phyloP scores from a whole-genome alignment of 345 rosid genomes.

The Lepidium africanum region DNA sequence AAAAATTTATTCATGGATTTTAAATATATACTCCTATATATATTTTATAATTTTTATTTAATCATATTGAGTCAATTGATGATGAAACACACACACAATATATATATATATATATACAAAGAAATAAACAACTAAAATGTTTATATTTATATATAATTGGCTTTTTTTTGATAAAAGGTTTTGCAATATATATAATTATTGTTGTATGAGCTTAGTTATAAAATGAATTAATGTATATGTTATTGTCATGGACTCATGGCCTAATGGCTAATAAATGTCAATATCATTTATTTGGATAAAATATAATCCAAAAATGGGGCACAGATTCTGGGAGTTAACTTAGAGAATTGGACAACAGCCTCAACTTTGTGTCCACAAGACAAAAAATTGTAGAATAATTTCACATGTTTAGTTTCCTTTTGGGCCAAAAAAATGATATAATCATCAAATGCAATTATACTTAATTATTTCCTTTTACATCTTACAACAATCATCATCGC shows the following conservation, averaged over 20 bases:
- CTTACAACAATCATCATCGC: not conserved
- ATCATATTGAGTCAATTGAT: too few relatives aligned
- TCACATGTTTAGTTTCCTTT: constrained; percentile 25
- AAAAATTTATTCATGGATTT: too few relatives aligned
- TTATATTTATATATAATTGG: too few relatives aligned
- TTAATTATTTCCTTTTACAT: constrained; percentile 1
- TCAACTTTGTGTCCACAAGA: constrained; percentile 25
- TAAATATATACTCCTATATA: too few relatives aligned
- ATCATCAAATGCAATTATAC: constrained; percentile 17
- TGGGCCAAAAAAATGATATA: constrained; percentile 4
- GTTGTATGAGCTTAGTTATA: not conserved
- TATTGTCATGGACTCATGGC: constrained; percentile 1
- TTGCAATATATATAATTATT: not conserved
- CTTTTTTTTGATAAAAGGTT: too few relatives aligned
- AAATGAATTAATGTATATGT: not conserved
- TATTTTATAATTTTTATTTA: too few relatives aligned
- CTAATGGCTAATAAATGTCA: not conserved
- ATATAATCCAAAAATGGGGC: not conserved
- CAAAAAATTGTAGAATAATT: constrained; percentile 9
- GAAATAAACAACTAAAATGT: too few relatives aligned
- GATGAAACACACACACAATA: too few relatives aligned
- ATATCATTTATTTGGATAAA: constrained; percentile 4
- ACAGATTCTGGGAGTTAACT: constrained; percentile 11
- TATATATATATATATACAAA: too few relatives aligned
- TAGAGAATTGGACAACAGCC: constrained; percentile 23